phyloP scores from a whole-genome alignment of 495 filamentous ascomycete genomes.

The Penicillium subrubescens region DNA sequence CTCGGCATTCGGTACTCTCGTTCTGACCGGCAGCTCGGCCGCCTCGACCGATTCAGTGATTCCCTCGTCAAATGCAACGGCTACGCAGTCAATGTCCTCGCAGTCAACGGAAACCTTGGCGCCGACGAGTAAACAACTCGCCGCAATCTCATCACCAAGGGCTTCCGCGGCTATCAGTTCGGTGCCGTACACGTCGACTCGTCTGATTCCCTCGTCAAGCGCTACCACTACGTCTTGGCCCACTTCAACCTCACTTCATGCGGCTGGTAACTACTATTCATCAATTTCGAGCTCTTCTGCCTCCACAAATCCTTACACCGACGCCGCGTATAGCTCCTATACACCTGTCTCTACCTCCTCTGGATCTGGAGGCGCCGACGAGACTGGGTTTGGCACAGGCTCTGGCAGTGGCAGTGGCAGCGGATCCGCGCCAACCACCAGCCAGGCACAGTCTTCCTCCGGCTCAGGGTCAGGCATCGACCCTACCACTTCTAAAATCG shows the following conservation, averaged over 20 bases:
- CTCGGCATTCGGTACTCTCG: slow-evolving; percentile 16
- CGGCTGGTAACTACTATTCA: slow-evolving; percentile 3
- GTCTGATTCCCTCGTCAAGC: slow-evolving; percentile 12
- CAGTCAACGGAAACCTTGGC: neutral
- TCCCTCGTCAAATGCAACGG: slow-evolving; percentile 1
- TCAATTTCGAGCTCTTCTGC: neutral
- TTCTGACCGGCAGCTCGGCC: slow-evolving; percentile 8
- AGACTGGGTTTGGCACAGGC: slow-evolving; percentile 13
- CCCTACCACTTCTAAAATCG: slow-evolving; percentile 43
- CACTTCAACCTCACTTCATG: neutral
- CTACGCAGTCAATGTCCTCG: slow-evolving; percentile 8
- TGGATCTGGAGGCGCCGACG: slow-evolving; percentile 2
- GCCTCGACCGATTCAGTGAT: neutral
- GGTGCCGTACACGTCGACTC: slow-evolving; percentile 15
- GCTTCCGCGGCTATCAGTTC: slow-evolving; percentile 11
- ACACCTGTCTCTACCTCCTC: slow-evolving; percentile 14
- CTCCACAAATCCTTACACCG: neutral
- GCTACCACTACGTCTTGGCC: slow-evolving; percentile 19
- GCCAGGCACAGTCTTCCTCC: slow-evolving; percentile 16
- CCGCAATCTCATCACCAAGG: slow-evolving; percentile 13
- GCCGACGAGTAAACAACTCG: neutral
- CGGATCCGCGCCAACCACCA: slow-evolving; percentile 23
- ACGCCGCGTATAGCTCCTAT: neutral
- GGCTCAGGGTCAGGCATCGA: slow-evolving; percentile 23
- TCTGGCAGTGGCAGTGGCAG: slow-evolving; percentile 7